Evolutionary conservation across 257 asterid genomes (phyloP).

Genomic region (Capsicum rhomboideum): DNA sequence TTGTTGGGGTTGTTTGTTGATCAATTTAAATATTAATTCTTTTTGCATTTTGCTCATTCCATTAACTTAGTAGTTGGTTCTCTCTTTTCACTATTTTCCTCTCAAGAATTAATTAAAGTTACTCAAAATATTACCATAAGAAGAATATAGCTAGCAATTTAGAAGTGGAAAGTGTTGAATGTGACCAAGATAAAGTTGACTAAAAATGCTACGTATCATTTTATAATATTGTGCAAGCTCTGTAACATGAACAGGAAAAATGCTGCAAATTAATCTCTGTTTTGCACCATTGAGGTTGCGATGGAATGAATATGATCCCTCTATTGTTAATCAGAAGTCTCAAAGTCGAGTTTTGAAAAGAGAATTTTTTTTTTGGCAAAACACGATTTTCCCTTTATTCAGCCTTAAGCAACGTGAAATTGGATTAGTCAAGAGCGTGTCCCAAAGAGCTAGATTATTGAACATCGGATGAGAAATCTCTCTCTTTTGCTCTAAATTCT

Average conservation of each 20-base stretch:
- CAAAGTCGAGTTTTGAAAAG: too few relatives aligned
- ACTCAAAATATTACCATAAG: background rate
- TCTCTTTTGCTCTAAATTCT: too few relatives aligned
- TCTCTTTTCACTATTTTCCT: background rate
- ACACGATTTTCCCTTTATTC: too few relatives aligned
- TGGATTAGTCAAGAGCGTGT: too few relatives aligned
- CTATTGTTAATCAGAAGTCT: too few relatives aligned
- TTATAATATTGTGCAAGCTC: background rate
- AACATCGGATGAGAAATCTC: too few relatives aligned
- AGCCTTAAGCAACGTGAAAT: too few relatives aligned
- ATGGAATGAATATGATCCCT: too few relatives aligned
- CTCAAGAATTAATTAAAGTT: background rate
- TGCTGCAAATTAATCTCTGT: background rate
- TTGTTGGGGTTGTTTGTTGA: background rate
- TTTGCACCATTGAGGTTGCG: too few relatives aligned
- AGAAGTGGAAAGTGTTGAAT: background rate
- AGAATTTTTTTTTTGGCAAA: too few relatives aligned
- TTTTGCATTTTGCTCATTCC: conserved; percentile 5
- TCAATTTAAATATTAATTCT: background rate
- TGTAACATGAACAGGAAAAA: background rate
- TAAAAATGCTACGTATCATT: background rate
- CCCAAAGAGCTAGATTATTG: too few relatives aligned
- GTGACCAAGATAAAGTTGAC: background rate
- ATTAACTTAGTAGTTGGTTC: conserved; percentile 1
- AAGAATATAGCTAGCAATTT: background rate